Base-by-base conservation (phyloP, 371 early-diverging fungal genomes). In the Blakeslea trispora region DNA sequence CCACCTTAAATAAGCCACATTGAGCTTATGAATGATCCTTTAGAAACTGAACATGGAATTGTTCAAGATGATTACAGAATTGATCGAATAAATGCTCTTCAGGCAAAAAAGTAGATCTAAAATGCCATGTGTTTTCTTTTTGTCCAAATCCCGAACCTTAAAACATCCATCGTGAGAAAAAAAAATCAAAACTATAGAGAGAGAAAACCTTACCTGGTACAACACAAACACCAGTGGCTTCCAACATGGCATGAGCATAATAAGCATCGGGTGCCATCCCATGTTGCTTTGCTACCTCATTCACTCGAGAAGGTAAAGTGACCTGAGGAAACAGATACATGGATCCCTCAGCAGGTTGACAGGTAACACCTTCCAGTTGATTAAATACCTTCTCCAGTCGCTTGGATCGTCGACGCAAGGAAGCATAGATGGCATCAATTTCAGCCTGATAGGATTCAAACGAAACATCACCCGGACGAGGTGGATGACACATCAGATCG, bases 301-400 rank as follows among this genome's bases (percentile, higher is more conserved):
- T 66, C 19, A 89, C 92, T 48, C 83, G 86, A 40, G 69, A 50
- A 18, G 98, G 91, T 18, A 97, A 71, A 6, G 70, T 67, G 46
- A 98, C 82, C 32, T 69, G 78, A 1, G 98, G 98, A 84, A 97
- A 97, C 40, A 97, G 81, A 66, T 98, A 98, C 95, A 98, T 91
- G 53, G 99, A 88, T 15, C 99, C 99, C 61, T 83, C 63, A 14
- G 97, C 95, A 47, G 77, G 71, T 68, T 95, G 89, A 74, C 99
- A 98, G 21, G 83, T 81, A 19, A 94, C 91, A 15, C 90, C 93
- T 62, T 93, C 92, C 68, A 97, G 75, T 24, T 52, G 50, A 73
- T 96, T 97, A 66, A 98, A 92, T 3, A 85, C 87, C 5, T 61
- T 69, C 17, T 86, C 86, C 14, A 98, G 81, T 49, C 82, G 87